phyloP scores from a whole-genome alignment of 202 grass and related monocot species.

The Brachypodium distachyon region DNA sequence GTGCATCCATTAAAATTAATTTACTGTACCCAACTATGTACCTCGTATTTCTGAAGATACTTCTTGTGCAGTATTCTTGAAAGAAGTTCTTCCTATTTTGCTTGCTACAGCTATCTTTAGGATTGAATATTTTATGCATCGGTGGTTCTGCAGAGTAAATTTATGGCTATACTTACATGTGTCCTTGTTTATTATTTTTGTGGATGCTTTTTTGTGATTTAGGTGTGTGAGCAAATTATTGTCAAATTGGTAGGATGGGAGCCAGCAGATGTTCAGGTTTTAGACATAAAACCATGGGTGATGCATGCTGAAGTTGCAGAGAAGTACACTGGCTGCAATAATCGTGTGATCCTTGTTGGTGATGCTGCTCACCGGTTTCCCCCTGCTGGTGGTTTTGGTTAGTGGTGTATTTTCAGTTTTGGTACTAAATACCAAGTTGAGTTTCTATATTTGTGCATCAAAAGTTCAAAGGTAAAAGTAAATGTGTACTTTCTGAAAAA shows the following conservation, averaged over 20 bases:
- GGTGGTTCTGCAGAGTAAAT: neutral
- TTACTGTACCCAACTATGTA: neutral
- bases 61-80: neutral
- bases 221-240: conserved; percentile 89
- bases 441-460: neutral
- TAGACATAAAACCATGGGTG: conserved; percentile 94
- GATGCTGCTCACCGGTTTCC: conserved; percentile 92
- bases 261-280: conserved; percentile 54
- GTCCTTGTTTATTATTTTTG: neutral
- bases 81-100: neutral
- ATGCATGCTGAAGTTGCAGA: conserved; percentile 99
- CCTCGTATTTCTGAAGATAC: neutral
- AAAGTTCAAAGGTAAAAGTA: neutral
- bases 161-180: neutral
- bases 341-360: conserved; percentile 73
- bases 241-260: conserved; percentile 79
- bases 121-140: neutral
- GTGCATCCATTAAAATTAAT: neutral
- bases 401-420: conserved; percentile 8
- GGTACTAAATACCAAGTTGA: neutral
- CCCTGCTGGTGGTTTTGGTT: conserved; percentile 95
- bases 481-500: neutral
- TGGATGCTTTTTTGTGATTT: conserved; percentile 6
- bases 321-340: conserved; percentile 56
- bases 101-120: neutral